These are phyloP conservation scores for Diaporthe batatas DNA, from an alignment of 2,329 filamentous ascomycete genomes.

Conservation along the genomic window DNA sequence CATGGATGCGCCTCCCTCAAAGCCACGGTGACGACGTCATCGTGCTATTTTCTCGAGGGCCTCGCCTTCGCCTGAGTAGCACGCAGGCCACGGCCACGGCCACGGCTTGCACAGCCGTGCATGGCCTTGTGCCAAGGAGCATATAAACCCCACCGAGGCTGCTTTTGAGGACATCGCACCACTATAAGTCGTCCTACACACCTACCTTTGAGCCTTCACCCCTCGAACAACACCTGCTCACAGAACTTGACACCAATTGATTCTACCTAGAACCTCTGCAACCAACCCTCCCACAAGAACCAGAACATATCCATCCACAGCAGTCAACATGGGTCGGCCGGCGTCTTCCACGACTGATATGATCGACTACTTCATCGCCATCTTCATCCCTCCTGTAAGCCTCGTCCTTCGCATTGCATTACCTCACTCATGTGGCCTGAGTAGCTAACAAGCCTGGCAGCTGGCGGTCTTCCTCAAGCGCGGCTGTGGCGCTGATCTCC, in stretches of 20 bases:
- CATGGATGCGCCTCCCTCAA: constrained; percentile 33
- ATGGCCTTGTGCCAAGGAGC: constrained; percentile 13
- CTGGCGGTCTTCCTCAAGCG: constrained; percentile 41
- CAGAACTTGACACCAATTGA: not conserved
- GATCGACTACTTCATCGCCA: constrained; percentile 41
- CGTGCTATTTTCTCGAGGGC: constrained; percentile 7
- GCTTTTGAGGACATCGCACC: not conserved
- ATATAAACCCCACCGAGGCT: constrained; percentile 13
- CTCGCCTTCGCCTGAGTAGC: constrained; percentile 24
- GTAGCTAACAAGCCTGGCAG: constrained; percentile 1
- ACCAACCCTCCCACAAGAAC: not conserved
- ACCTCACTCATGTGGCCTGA: not conserved
- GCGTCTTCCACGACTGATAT: constrained; percentile 41
- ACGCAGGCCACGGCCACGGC: not conserved
- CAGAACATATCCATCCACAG: not conserved
- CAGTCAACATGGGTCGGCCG: constrained; percentile 38
- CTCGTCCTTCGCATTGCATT: no score
- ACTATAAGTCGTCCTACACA: not conserved
- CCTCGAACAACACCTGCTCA: not conserved
- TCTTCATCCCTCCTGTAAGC: constrained; percentile 41
- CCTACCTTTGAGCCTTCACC: not conserved
- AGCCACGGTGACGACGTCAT: constrained; percentile 30
- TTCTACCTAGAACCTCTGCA: no score
- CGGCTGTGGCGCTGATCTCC: constrained; percentile 33
- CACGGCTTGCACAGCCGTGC: constrained; percentile 19